These are phyloP conservation scores for Chaetomium cochliodes DNA, from an alignment of 495 filamentous ascomycete genomes.

Conservation along the genomic window DNA sequence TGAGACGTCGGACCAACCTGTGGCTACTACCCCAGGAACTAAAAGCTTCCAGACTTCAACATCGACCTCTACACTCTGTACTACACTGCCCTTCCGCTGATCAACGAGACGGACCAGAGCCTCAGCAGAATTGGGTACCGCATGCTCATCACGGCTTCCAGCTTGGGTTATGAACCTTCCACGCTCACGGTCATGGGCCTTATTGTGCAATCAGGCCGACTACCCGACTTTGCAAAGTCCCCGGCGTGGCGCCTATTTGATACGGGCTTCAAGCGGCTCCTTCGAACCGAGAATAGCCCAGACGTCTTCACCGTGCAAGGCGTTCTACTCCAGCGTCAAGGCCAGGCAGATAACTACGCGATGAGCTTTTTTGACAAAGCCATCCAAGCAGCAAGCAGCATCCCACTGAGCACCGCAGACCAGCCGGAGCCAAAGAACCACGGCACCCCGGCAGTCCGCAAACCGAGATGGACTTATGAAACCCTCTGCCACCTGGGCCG, in stretches of 20 bases:
- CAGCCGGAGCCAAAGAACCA: background rate
- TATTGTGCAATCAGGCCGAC: background rate
- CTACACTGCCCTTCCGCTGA: conserved; percentile 24
- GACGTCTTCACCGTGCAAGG: conserved; percentile 30
- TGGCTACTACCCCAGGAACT: background rate
- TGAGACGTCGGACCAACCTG: background rate
- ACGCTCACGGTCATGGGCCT: conserved; percentile 26
- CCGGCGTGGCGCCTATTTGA: conserved; percentile 3
- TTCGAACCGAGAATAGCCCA: conserved; percentile 17
- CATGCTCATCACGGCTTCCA: conserved; percentile 32
- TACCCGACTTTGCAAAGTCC: background rate
- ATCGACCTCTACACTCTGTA: conserved; percentile 31
- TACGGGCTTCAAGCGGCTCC: conserved; percentile 18
- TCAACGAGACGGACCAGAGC: background rate
- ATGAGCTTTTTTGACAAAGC: conserved; percentile 30
- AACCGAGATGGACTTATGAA: conserved; percentile 38
- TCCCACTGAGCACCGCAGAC: background rate
- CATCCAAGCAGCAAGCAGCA: conserved; percentile 15
- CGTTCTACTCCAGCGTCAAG: background rate
- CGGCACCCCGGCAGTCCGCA: background rate
- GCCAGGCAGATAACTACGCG: conserved; percentile 8
- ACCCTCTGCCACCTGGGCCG: conserved; percentile 29
- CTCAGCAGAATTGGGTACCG: conserved; percentile 19
- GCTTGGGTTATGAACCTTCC: conserved; percentile 30
- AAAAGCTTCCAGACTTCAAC: conserved; percentile 24